Evolutionary conservation across 163 green algal genomes (phyloP).

Genomic region (Coccomyxa subellipsoidea): DNA sequence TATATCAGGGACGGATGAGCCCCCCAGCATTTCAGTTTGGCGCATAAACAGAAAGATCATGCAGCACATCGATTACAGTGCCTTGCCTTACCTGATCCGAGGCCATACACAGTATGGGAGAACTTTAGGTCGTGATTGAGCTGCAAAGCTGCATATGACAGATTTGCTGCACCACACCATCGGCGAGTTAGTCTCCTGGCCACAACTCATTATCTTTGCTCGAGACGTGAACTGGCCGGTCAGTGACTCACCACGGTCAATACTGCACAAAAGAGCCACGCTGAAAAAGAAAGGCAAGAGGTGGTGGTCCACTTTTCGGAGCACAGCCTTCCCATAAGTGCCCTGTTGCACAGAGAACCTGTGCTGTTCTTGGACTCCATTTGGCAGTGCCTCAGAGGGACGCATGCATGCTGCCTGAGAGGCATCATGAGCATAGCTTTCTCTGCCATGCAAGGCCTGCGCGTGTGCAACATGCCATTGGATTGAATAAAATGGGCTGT

Average conservation of each 20-base stretch:
- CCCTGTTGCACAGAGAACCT: background rate
- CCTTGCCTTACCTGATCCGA: conserved; percentile 30
- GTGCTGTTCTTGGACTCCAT: background rate
- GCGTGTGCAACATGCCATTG: too few relatives aligned
- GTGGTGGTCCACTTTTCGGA: conserved; percentile 7
- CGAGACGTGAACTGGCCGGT: too few relatives aligned
- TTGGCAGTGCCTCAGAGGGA: background rate
- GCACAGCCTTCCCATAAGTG: background rate
- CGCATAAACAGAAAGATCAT: background rate
- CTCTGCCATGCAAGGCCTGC: too few relatives aligned
- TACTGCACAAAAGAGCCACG: conserved; percentile 2
- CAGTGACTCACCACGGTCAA: background rate
- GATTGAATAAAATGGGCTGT: too few relatives aligned
- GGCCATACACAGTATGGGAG: conserved; percentile 36
- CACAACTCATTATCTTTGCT: too few relatives aligned
- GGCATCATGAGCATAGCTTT: too few relatives aligned
- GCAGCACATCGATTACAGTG: background rate
- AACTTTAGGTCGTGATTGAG: conserved; percentile 45
- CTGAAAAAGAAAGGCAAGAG: conserved; percentile 15
- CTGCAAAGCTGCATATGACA: conserved; percentile 40
- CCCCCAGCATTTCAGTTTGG: background rate
- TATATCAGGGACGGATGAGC: background rate
- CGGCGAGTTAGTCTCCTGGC: background rate
- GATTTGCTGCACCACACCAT: conserved; percentile 30
- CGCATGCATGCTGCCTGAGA: too few relatives aligned